These are phyloP conservation scores for Lachnellula subtilissima DNA, from an alignment of 2,329 filamentous ascomycete species.

Conservation along the genomic window DNA sequence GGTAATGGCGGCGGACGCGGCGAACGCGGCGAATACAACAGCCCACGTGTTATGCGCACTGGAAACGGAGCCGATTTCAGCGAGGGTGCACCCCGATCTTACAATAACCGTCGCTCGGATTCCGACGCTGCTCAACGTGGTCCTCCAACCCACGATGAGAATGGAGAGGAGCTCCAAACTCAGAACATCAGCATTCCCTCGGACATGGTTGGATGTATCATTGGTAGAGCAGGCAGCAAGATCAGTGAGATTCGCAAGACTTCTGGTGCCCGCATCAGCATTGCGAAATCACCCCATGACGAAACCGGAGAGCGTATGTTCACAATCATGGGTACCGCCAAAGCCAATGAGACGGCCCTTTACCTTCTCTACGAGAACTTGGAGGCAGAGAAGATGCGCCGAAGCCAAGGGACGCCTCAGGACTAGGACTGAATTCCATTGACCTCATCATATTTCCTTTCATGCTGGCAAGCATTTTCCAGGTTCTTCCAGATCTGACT, in stretches of 20 bases:
- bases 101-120: conserved; percentile 74
- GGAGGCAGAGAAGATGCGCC: conserved; percentile 97
- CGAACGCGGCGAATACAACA: conserved; percentile 55
- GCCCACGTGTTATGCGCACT: conserved; percentile 80
- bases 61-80: conserved; percentile 98
- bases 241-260: conserved; percentile 98
- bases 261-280: conserved; percentile 94
- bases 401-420: conserved; percentile 63
- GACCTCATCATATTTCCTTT: conserved; percentile 40
- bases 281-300: conserved; percentile 92
- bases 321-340: conserved; percentile 93
- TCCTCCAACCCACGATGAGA: conserved; percentile 85
- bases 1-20: conserved; percentile 37
- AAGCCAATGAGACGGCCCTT: conserved; percentile 90
- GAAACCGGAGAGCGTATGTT: conserved; percentile 99
- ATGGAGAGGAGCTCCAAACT: conserved; percentile 95
- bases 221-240: conserved; percentile 90
- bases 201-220: conserved; percentile 99
- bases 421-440: conserved; percentile 23
- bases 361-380: conserved; percentile 98
- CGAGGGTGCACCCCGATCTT: conserved; percentile 65
- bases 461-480: conserved; percentile 44
- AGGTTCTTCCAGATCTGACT: conserved; percentile 54
- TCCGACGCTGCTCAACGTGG: conserved; percentile 76
- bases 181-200: conserved; percentile 99